Evolutionary conservation across 495 filamentous ascomycete species (phyloP).

Genomic region (Neurospora sp.): DNA sequence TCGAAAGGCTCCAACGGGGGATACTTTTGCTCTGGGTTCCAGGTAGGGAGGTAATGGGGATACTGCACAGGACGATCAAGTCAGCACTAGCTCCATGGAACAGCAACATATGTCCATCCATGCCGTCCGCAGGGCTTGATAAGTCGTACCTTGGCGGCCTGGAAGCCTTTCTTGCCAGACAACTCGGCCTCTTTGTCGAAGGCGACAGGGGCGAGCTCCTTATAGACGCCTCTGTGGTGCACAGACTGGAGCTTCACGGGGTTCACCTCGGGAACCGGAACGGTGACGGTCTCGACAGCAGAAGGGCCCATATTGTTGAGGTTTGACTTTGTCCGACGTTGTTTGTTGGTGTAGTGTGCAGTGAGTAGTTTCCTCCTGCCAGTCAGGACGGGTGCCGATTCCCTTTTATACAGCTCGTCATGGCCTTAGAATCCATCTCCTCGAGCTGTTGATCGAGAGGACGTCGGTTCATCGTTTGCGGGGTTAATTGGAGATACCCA

Average conservation of each 20-base stretch:
- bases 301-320: constrained; percentile 17
- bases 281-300: constrained; percentile 25
- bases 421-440: background rate
- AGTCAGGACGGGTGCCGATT: background rate
- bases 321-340: background rate
- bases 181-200: constrained; percentile 41
- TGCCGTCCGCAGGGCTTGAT: background rate
- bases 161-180: constrained; percentile 31
- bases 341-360: background rate
- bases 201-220: constrained; percentile 46
- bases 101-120: background rate
- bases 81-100: too few species aligned
- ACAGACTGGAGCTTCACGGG: constrained; percentile 26
- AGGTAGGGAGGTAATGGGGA: too few species aligned
- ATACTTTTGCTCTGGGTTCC: too few species aligned
- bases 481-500: constrained; percentile 8
- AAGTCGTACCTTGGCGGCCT: constrained; percentile 31
- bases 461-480: background rate
- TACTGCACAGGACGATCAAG: too few species aligned
- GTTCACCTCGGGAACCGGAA: constrained; percentile 16
- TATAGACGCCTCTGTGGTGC: constrained; percentile 44
- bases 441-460: background rate
- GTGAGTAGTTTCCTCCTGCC: background rate
- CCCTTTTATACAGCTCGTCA: background rate
- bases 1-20: too few species aligned